phyloP scores from a whole-genome alignment of 352 stramenopile genomes.

The Stramenopiles sp. region DNA sequence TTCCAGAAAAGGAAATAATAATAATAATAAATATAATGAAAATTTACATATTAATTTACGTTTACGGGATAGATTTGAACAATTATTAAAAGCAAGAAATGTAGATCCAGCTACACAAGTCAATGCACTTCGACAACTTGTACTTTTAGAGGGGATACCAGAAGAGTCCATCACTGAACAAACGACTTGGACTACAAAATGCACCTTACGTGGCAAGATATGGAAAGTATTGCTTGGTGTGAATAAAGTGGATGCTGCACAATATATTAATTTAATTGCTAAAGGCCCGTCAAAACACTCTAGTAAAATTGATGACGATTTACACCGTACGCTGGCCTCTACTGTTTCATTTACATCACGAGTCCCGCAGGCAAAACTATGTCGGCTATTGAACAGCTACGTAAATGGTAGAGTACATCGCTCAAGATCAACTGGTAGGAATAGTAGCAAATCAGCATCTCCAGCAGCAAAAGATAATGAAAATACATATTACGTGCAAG shows the following conservation, averaged over 20 bases:
- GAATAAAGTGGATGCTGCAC: conserved; percentile 30
- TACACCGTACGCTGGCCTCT: conserved; percentile 63
- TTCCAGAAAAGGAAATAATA: no score
- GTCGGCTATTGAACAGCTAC: conserved; percentile 65
- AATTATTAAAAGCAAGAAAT: background rate
- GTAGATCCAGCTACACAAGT: background rate
- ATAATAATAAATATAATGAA: background rate
- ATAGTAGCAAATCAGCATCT: conserved; percentile 10
- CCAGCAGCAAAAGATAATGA: conserved; percentile 10
- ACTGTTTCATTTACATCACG: conserved; percentile 56
- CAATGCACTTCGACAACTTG: background rate
- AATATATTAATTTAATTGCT: conserved; percentile 41
- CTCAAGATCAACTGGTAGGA: conserved; percentile 16
- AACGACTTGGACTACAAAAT: conserved; percentile 11
- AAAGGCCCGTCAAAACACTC: conserved; percentile 51
- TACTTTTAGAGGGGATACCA: background rate
- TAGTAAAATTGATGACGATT: conserved; percentile 67
- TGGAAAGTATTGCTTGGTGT: conserved; percentile 67
- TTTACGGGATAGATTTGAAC: background rate
- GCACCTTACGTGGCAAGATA: conserved; percentile 48
- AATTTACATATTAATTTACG: background rate
- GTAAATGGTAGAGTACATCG: conserved; percentile 34
- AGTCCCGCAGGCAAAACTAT: conserved; percentile 67
- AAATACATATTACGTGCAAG: conserved; percentile 52
- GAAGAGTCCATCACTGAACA: background rate